Evolutionary conservation across 495 filamentous ascomycete species (phyloP).

Genomic region (Penicillium roqueforti): DNA sequence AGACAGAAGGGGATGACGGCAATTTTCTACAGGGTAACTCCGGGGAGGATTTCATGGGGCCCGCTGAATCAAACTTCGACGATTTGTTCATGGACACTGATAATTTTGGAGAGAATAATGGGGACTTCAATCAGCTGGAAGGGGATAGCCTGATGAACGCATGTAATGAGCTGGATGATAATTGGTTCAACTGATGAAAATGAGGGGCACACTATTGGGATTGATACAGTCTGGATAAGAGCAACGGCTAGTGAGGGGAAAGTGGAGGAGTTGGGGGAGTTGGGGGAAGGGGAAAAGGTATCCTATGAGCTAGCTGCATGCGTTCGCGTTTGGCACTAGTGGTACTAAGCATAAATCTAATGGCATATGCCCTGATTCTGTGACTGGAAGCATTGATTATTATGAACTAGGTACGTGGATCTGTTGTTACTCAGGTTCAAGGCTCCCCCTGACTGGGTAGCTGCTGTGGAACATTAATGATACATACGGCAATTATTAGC

Average conservation of each 20-base stretch:
- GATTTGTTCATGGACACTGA: conserved; percentile 48
- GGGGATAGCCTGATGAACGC: conserved; percentile 42
- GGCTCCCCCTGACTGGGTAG: neutral
- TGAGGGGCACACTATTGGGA: neutral
- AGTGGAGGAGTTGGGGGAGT: neutral
- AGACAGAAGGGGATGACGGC: conserved; percentile 16
- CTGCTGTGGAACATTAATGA: neutral
- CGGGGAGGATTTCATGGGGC: conserved; percentile 40
- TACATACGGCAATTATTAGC: neutral
- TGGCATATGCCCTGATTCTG: neutral
- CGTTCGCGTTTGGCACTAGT: conserved; percentile 6
- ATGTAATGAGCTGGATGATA: conserved; percentile 44
- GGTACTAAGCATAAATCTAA: neutral
- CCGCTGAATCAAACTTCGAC: conserved; percentile 48
- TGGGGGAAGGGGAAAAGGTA: conserved; percentile 11
- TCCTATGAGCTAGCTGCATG: conserved; percentile 21
- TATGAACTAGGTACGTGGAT: neutral
- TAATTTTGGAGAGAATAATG: conserved; percentile 33
- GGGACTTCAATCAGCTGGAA: conserved; percentile 38
- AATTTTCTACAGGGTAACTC: conserved; percentile 17
- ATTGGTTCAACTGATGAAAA: conserved; percentile 37
- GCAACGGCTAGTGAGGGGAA: neutral
- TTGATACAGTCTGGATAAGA: neutral
- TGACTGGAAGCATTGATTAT: neutral
- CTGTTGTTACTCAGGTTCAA: neutral